Evolutionary conservation across 2,329 filamentous ascomycete genomes (phyloP), one percentile per base, ranked within the genome.

Genomic region (Colletotrichum godetiae): DNA sequence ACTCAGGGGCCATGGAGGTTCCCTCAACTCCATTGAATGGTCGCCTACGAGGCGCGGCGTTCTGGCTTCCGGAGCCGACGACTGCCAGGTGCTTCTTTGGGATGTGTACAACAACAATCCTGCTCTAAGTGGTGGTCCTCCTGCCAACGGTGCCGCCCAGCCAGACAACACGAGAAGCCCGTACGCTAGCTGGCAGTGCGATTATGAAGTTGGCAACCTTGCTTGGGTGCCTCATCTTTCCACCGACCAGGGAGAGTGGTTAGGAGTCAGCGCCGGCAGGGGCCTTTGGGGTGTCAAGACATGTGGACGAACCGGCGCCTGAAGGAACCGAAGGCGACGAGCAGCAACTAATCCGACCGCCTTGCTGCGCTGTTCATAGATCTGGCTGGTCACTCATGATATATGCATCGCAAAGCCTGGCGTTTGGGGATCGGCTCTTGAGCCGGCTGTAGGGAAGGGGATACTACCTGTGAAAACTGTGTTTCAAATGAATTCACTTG

Each of bases 11-110:
- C 96, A 99, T 80, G 90, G 91, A 27, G 93, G 94, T 5, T 84
- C 94, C 8, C 90, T 99, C 70, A 98, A 97, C 84, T 97, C 94
- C 79, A 93, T 98, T 72, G 97, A 99, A 84, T 99, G 97, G 97
- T 97, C 95, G 10, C 96, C 95, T 0, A 90, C 91, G 68, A 90
- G 95, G 72, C 90, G 97, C 78, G 97, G 97, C 29, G 93, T 95
- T 76, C 90, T 99, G 22, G 96, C 96, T 19, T 97, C 95, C 0
- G 97, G 97, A 42, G 97, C 89, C 6, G 97, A 99, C 79, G 97
- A 99, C 82, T 96, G 92, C 75, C 90, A 97, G 76, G 96, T 98
- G 2, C 88, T 98, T 37, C 88, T 98, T 19, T 99, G 97, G 97
- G 97, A 99, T 82, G 87, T 99, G 11, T 88, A 98, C 76, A 96